These are phyloP conservation scores for Gremmenia infestans DNA, from an alignment of 2,329 filamentous ascomycete species.

Conservation along the genomic window DNA sequence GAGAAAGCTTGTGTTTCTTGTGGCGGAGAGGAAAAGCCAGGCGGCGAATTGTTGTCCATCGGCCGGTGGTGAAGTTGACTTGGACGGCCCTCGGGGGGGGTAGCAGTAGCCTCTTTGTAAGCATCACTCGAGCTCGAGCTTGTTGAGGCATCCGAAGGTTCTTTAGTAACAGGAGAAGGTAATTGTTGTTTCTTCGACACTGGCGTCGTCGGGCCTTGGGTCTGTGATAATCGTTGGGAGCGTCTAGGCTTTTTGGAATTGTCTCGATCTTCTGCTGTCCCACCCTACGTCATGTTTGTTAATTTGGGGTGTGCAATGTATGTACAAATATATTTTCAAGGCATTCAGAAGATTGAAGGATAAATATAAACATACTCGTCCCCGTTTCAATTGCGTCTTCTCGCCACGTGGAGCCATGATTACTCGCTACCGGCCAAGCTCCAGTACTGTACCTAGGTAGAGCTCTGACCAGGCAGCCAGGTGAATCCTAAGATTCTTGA, in stretches of 20 bases:
- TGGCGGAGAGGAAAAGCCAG: conserved; percentile 52
- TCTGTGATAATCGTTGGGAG: conserved; percentile 64
- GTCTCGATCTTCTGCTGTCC: conserved; percentile 23
- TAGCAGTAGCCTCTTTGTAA: conserved; percentile 66
- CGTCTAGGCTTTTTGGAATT: conserved; percentile 76
- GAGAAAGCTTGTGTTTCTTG: conserved; percentile 75
- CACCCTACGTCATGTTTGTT: conserved; percentile 18
- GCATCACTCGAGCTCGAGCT: conserved; percentile 46
- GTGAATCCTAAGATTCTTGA: neutral
- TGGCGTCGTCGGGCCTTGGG: conserved; percentile 50
- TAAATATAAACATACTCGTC: conserved; percentile 54
- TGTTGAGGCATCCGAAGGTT: conserved; percentile 52
- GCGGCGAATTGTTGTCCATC: conserved; percentile 34
- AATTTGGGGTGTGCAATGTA: conserved; percentile 5
- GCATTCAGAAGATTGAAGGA: conserved; percentile 32
- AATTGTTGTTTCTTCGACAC: conserved; percentile 62
- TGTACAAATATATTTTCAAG: conserved; percentile 8
- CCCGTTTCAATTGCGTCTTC: conserved; percentile 82
- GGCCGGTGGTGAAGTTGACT: conserved; percentile 46
- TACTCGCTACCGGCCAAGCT: conserved; percentile 6
- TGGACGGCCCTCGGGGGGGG: conserved; percentile 57
- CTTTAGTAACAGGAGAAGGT: conserved; percentile 74
- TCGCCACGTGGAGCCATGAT: conserved; percentile 51
- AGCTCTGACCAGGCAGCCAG: neutral
- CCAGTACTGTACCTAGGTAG: neutral